These are phyloP conservation scores for Brassica cretica DNA, from an alignment of 345 rosid species.

Conservation along the genomic window DNA sequence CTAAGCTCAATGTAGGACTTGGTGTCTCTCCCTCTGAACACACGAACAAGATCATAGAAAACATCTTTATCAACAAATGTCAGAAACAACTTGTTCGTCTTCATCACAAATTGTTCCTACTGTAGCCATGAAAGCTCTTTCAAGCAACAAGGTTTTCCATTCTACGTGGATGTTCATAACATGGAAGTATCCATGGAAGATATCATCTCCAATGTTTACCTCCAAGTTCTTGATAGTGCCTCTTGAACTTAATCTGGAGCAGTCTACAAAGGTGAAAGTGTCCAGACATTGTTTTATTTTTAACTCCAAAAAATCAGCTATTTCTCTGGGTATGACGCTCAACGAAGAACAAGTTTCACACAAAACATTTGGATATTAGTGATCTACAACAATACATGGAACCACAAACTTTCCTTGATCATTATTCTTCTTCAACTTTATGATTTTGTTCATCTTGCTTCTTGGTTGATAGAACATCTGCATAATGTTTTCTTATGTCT, in stretches of 20 bases:
- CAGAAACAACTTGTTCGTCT: no score
- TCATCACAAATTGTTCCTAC: no score
- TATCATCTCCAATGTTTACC: neutral
- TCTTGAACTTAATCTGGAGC: neutral
- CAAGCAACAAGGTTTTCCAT: no score
- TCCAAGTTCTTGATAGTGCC: neutral
- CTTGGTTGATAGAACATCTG: neutral
- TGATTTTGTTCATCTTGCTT: neutral
- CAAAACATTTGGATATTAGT: neutral
- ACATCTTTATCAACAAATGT: no score
- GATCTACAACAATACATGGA: neutral
- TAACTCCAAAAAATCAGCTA: neutral
- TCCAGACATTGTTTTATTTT: neutral
- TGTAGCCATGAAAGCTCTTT: no score
- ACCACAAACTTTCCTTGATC: neutral
- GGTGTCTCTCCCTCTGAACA: no score
- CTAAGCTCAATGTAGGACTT: no score
- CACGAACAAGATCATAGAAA: no score
- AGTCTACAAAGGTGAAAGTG: neutral
- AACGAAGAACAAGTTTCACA: neutral
- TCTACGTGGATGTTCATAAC: no score
- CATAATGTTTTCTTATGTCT: neutral
- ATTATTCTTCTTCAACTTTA: neutral
- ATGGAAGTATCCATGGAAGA: neutral
- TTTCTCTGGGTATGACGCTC: neutral